These are phyloP conservation scores for Lentinus tigrinus DNA, from an alignment of 768 basidiomycete genomes.

Conservation along the genomic window DNA sequence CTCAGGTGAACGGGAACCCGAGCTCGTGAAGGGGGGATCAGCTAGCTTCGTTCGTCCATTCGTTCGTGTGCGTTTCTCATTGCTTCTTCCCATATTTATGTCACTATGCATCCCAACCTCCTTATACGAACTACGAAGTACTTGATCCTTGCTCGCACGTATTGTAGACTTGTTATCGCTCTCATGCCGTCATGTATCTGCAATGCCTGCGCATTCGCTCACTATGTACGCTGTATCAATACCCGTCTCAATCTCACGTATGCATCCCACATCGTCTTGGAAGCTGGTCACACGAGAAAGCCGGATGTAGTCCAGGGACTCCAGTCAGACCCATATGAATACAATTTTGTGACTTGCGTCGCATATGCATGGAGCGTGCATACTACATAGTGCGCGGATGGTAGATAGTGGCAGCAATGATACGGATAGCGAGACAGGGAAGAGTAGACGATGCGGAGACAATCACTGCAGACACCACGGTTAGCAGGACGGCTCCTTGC, in stretches of 20 bases:
- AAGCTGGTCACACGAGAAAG: background rate
- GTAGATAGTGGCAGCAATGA: conserved; percentile 20
- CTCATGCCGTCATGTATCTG: no score
- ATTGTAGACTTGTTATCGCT: no score
- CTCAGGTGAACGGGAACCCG: background rate
- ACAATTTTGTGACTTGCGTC: conserved; percentile 22
- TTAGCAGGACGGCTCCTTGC: background rate
- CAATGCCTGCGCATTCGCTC: no score
- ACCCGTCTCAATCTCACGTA: background rate
- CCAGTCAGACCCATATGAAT: conserved; percentile 18
- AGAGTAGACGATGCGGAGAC: conserved; percentile 18
- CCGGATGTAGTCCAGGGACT: conserved; percentile 6
- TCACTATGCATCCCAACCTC: no score
- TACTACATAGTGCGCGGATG: conserved; percentile 28
- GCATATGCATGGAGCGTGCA: conserved; percentile 26
- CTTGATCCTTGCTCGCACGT: no score
- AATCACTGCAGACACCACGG: conserved; percentile 16
- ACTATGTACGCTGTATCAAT: background rate
- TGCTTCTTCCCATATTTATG: no score
- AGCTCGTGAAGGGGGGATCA: background rate
- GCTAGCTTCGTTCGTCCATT: no score
- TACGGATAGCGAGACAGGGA: conserved; percentile 16
- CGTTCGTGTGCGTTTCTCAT: no score
- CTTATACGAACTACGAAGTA: no score
- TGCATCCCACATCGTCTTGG: background rate